Base-by-base conservation (phyloP, 495 filamentous ascomycete species). In the Thermothielavioides terrestris region DNA sequence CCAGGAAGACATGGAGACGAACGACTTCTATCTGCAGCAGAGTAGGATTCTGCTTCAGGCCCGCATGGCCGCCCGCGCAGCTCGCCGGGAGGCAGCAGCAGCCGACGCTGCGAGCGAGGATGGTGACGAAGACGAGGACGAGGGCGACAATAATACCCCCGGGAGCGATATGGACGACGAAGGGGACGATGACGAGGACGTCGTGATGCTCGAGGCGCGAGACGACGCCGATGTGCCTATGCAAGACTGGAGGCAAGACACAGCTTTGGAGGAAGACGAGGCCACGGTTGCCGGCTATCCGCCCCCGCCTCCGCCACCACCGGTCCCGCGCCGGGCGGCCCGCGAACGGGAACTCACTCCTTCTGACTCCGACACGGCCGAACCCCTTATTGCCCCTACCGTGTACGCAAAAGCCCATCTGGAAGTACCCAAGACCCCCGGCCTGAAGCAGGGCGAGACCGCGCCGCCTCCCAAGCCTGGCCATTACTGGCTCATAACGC, bases 401-500 rank as follows among this genome's bases (percentile, higher is more conserved):
- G 65, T 78, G 31, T 76, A 75, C 58, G 67, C 71, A 5, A 79
- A 76, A 53, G 69, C 72, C 7, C 74, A 74, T 34, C 53, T 80
- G 31, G 77, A 79, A 17, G 71, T 82, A 25, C 79, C 79, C 17
- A 77, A 77, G 47, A 81, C 79, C 1, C 77, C 76, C 1, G 73
- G 71, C 7, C 48, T 67, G 18, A 32, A 57, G 1, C 63, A 63
- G 45, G 57, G 55, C 14, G 61, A 63, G 7, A 64, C 64, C 45
- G 37, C 46, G 10, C 53, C 43, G 18, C 66, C 63, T 20, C 66
- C 64, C 9, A 73, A 60, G 22, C 77, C 87, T 6, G 86, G 88
- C 26, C 71, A 76, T 34, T 86, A 97, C 68, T 98, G 92, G 92
- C 75, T 92, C 28, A 82, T 87, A 49, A 87, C 82, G 23, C 88